Evolutionary conservation across 1,284 basidiomycete genomes (phyloP), one percentile per base, ranked within the genome.

Genomic region (Megacollybia platyphylla): DNA sequence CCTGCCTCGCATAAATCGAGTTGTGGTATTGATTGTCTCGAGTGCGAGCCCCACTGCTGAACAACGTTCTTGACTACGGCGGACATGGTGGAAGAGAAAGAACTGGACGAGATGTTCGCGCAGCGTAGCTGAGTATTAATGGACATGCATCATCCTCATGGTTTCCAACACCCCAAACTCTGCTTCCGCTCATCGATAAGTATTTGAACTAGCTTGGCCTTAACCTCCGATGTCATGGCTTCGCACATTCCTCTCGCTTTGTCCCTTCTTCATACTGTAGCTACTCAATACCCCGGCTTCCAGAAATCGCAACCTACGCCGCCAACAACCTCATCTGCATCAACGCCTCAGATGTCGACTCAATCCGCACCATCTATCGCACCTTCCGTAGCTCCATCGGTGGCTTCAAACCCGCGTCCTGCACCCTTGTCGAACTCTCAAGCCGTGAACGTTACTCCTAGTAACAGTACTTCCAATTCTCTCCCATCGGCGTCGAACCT

Each of bases 191-290:
- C 20, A 24, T 24, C 20, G 20, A 24, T 24, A 24, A 24, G 20
- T 24, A 24, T 24, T 24, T 24, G 20, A 24, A 24, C 20, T 24
- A 24, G 20, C 20, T 24, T 24, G 20, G 20, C 20, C 5, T 24
- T 24, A 24, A 24, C 20, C 3, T 24, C 20, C 20, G 20, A 43
- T 45, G 44, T 46, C 30, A 72, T 73, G 68, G 58, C 63, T 42
- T 58, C 70, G 37, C 57, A 60, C 49, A 64, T 75, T 54, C 71
- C 72, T 30, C 54, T 69, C 17, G 70, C 73, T 20, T 57, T 76
- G 44, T 73, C 73, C 35, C 57, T 74, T 46, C 61, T 75, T 30
- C 65, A 68, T 32, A 64, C 70, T 4, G 58, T 71, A 48, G 68
- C 71, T 13, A 62, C 64, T 44, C 65, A 64, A 47, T 71, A 71